Conservation (phyloP, 768 basidiomycete genomes). For the Neoboletus subvelutipes region DNA sequence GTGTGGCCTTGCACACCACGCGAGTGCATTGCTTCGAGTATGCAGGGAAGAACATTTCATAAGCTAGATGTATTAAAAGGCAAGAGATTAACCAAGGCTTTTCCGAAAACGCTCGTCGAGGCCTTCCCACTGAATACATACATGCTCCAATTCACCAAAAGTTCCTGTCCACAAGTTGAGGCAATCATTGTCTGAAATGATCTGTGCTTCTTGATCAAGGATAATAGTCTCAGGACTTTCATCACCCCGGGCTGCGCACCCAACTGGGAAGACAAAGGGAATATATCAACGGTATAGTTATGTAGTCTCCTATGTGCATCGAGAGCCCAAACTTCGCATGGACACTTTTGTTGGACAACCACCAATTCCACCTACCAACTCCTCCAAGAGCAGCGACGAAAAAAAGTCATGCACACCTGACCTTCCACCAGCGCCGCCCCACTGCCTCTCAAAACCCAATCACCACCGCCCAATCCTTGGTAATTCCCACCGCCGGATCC, state of each 20-base stretch:
- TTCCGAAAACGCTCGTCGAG: background rate
- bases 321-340: background rate
- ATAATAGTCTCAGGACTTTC: background rate
- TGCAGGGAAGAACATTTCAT: background rate
- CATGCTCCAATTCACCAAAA: background rate
- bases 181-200: background rate
- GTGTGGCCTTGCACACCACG: background rate
- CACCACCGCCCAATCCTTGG: slow-evolving; percentile 64
- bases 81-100: background rate
- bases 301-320: background rate
- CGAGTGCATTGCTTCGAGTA: background rate
- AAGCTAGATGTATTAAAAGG: background rate
- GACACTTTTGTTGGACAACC: background rate
- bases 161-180: background rate
- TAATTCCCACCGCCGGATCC: slow-evolving; percentile 62
- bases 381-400: background rate
- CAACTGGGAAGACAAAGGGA: background rate
- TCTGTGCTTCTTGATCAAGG: background rate
- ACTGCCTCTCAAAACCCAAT: slow-evolving; percentile 23
- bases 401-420: background rate
- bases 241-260: background rate
- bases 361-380: background rate
- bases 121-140: background rate
- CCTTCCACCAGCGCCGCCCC: background rate
- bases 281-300: slow-evolving; percentile 1